A percentile compares a stretch with the other conserved stretches of the same genome.
Conservation (phyloP, 331 rosid species). For the Phaseolus coccineus region DNA sequence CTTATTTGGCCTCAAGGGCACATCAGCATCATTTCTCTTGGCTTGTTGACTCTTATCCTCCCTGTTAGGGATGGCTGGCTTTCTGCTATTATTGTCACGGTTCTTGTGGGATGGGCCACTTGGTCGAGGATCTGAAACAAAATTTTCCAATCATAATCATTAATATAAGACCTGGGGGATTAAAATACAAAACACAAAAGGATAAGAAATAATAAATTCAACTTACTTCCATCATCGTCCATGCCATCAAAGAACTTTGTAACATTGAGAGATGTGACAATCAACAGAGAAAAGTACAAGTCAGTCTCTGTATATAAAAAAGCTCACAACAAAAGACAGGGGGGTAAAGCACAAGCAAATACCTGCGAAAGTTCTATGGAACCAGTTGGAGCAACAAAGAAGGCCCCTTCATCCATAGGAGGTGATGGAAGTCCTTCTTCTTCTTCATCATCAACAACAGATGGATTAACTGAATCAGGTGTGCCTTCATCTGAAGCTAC, state of each 20-base stretch:
- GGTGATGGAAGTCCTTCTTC: constrained; percentile 94
- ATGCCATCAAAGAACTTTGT: constrained; percentile 96
- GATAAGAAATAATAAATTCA: constrained; percentile 50
- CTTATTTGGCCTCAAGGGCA: constrained; percentile 54
- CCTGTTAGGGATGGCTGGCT: constrained; percentile 48
- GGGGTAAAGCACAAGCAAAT: constrained; percentile 18
- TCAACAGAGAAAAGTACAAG: constrained; percentile 49
- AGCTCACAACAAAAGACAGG: constrained; percentile 26
- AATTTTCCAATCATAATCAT: constrained; percentile 49
- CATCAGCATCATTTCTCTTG: constrained; percentile 58
- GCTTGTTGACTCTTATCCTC: constrained; percentile 56
- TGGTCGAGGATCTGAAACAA: constrained; percentile 81
- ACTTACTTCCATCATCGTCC: constrained; percentile 98
- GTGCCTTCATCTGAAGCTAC: constrained; percentile 70
- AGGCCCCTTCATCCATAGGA: constrained; percentile 86
- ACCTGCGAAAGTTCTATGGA: constrained; percentile 91
- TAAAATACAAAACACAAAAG: constrained; percentile 55
- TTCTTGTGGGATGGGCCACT: constrained; percentile 58
- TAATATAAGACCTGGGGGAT: constrained; percentile 49
- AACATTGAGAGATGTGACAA: constrained; percentile 39
- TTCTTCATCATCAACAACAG: constrained; percentile 52
- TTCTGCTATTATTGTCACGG: constrained; percentile 65
- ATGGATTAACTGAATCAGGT: constrained; percentile 74
- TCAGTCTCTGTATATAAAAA: constrained; percentile 52
- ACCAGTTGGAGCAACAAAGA: constrained; percentile 65